Conservation (phyloP, 495 filamentous ascomycete species). For the Parachaetomium inaequale region DNA sequence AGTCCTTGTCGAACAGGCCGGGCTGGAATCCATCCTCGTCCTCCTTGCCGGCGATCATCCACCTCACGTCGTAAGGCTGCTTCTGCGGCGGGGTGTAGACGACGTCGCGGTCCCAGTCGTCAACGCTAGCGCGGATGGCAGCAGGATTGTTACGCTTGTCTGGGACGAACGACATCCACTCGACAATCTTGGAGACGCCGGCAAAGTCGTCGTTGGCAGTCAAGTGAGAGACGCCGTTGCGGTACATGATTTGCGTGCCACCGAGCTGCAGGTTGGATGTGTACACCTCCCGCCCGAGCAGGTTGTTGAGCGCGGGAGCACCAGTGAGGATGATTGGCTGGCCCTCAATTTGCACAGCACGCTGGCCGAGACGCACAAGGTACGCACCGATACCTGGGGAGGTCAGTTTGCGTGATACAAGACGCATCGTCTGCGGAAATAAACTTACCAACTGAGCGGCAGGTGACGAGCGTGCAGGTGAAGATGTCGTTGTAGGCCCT, state of each 20-base stretch:
- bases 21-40: slow-evolving; percentile 74
- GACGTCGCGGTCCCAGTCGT: slow-evolving; percentile 90
- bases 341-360: slow-evolving; percentile 97
- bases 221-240: slow-evolving; percentile 98
- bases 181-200: slow-evolving; percentile 94
- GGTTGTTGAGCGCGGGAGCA: slow-evolving; percentile 95
- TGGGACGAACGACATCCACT: slow-evolving; percentile 95
- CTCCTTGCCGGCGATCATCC: slow-evolving; percentile 87
- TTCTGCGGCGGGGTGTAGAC: slow-evolving; percentile 79
- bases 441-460: slow-evolving; percentile 79
- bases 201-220: slow-evolving; percentile 97
- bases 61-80: slow-evolving; percentile 89
- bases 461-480: slow-evolving; percentile 96
- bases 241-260: slow-evolving; percentile 99
- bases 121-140: slow-evolving; percentile 78
- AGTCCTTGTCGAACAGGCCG: slow-evolving; percentile 93
- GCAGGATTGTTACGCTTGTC: slow-evolving; percentile 88
- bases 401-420: slow-evolving; percentile 25
- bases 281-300: slow-evolving; percentile 96
- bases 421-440: neutral
- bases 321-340: slow-evolving; percentile 99
- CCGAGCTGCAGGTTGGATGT: slow-evolving; percentile 98
- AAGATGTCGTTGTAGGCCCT: slow-evolving; percentile 98
- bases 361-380: slow-evolving; percentile 93
- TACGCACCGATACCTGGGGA: slow-evolving; percentile 85